Evolutionary conservation across 2,329 filamentous ascomycete species (phyloP), one percentile per base, ranked within the genome.

Genomic region (Leptographium galeiforme): DNA sequence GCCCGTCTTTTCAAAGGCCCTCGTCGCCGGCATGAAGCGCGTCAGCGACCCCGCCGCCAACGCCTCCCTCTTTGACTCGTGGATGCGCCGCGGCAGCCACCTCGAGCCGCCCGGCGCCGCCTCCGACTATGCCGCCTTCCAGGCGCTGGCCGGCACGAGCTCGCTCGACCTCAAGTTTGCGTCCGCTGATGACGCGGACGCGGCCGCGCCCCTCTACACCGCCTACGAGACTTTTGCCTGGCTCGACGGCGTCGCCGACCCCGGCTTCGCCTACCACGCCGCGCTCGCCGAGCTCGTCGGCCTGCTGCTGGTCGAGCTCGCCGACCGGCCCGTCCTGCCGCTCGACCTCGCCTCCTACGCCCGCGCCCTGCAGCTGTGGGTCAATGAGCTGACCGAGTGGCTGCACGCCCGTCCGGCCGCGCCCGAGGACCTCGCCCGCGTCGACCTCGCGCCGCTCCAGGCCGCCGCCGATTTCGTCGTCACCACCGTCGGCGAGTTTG

Each of bases 181-280:
- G 34, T 13, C 34, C 8, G 6, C 4, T 6, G 68, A 61, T 38
- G 57, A 55, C 10, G 50, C 57, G 12, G 54, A 51, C 36, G 54
- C 52, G 41, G 39, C 39, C 38, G 8, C 40, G n/a, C 88, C 90
- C 0, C 81, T 84, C 51, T 84, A 89, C 67, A 90, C 85, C 56
- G 93, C 86, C 68, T 94, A 95, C 68, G 91, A 97, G 64, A 94
- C 82, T 52, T 90, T 87, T 61, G 84, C 89, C 46, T 91, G 89
- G 83, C 88, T 97, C 77, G 74, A 82, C 32, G 77, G 76, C 40
- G 81, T 87, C 56, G 84, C 87, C 25, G 93, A 98, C 64, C 89
- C 89, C 0, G 83, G 78, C 1, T 95, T 95, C 63, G 67, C 76
- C 12, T 93, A 95, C 64, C 93, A 97, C 69, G 78, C 75, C 43